Base-by-base conservation (phyloP, 2,329 filamentous ascomycete genomes). In the Monilinia aucupariae region DNA sequence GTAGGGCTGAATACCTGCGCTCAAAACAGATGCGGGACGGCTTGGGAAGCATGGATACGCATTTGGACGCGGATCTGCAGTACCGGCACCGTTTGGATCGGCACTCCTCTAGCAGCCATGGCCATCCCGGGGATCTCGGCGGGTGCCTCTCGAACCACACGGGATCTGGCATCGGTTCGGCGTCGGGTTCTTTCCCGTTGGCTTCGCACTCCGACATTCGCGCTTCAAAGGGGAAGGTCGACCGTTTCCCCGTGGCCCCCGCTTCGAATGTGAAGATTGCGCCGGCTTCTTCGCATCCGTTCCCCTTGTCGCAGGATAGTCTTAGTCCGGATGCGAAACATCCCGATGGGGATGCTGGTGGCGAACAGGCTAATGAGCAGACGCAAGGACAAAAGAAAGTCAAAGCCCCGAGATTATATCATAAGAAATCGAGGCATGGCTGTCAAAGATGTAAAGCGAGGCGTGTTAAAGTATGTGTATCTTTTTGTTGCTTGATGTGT, bases 351-450 rank as follows among this genome's bases (percentile, higher is more conserved):
- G 25, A 34, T 34, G 34, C 9, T n/a, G 49, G 17, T 30, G 39
- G 25, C n/a, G n/a, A n/a, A n/a, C n/a, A n/a, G n/a, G n/a, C 6
- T 13, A 10, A 52, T 52, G 49, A 22, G 30, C 59, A 55, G 41
- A 45, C 20, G 10, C 41, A 48, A 22, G 37, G 32, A 43, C 45
- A 60, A 22, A 51, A 52, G 54, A 56, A 65, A 54, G 32, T 22
- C 9, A 66, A 64, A 45, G 54, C 50, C n/a, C 65, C 68, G 15
- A 60, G 73, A 49, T 65, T 74, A 25, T 74, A 74, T 53, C 73
- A 74, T 64, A 72, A 69, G 63, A 74, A 75, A 66, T 74, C 71
- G 32, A 64, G 69, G 43, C 70, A 67, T 55, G 73, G 73, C 1
- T 74, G 73, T 61, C 62, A 69, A 17, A 68, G 71, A 48, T 74